phyloP scores from a whole-genome alignment of 192 early-diverging fungal genomes.

The Pilaira anomala region DNA sequence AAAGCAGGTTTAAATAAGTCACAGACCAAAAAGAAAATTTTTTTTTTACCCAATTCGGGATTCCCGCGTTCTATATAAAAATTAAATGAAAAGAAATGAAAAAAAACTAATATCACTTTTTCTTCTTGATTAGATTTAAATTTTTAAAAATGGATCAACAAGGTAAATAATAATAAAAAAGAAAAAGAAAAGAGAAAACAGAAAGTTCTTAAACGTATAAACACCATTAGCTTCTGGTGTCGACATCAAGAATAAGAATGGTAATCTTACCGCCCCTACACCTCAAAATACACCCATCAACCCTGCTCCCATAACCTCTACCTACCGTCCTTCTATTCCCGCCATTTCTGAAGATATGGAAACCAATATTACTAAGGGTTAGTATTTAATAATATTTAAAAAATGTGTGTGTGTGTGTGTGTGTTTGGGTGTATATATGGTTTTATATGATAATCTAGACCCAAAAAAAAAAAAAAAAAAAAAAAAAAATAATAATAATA shows the following conservation, averaged over 20 bases:
- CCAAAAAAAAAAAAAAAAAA: background rate
- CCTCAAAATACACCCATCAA: constrained; percentile 58
- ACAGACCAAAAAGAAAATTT: too few species aligned
- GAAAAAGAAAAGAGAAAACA: background rate
- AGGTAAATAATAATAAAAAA: background rate
- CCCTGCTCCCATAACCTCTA: constrained; percentile 53
- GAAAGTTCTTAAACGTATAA: background rate
- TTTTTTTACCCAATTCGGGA: too few species aligned
- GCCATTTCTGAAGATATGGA: constrained; percentile 51
- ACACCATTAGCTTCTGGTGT: constrained; percentile 9
- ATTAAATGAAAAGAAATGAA: too few species aligned
- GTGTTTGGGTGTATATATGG: background rate
- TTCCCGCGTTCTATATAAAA: too few species aligned
- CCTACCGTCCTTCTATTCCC: constrained; percentile 40
- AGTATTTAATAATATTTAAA: background rate
- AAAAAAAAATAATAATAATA: background rate
- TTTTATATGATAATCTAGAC: too few species aligned
- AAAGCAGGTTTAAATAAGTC: too few species aligned
- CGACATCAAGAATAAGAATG: constrained; percentile 45
- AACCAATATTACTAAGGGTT: constrained; percentile 22
- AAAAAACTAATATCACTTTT: too few species aligned
- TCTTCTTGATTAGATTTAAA: too few species aligned
- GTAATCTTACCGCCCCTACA: constrained; percentile 47
- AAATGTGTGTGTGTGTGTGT: background rate
- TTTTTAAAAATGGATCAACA: background rate